Base-by-base conservation (phyloP, 2,329 filamentous ascomycete genomes). In the Fusarium begoniae region DNA sequence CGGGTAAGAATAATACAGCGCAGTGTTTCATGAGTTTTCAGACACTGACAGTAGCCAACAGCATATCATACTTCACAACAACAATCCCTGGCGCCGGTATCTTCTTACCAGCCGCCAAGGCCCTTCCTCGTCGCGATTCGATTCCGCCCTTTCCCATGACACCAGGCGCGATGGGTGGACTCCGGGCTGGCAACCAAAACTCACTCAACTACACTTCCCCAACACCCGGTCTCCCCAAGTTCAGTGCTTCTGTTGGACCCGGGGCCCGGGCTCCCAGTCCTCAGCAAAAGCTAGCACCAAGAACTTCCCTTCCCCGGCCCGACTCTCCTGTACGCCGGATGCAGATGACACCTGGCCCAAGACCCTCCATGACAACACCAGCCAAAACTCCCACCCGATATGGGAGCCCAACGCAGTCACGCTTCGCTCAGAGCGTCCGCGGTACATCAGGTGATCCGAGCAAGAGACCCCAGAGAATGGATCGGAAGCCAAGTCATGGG, bases 31-130 rank as follows among this genome's bases (percentile, higher is more conserved):
- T 37, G n/a, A n/a, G 22, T 35, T 44, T 32, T 55, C 26, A 53
- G 48, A 30, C 26, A 47, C 69, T 62, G 59, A 68, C 51, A 50
- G 37, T 17, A 32, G 35, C 20, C 38, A 30, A 43, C 79, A 92
- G 90, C 64, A 80, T 91, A 55, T 90, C 86, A 40, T 99, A 99
- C 84, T 99, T 99, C 82, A 88, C 87, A 41, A 98, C 96, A 17
- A 88, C 88, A 7, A 84, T 92, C 28, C 90, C 94, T 2, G 94
- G 94, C 70, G 91, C 96, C 6, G 96, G 96, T 69, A 98, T 99
- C 79, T 99, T 99, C 81, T 88, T 99, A 20, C 96, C 96, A 8
- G 85, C 96, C 22, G 90, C 92, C 81, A 96, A 97, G 81, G 94
- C 94, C 40, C 87, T 89, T 79, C 93, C 89, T 79, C 93, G 89